A percentile compares a stretch with the other conserved stretches of the same genome.
Conservation (phyloP, 2,329 filamentous ascomycete species). For the Didymella pomorum region DNA sequence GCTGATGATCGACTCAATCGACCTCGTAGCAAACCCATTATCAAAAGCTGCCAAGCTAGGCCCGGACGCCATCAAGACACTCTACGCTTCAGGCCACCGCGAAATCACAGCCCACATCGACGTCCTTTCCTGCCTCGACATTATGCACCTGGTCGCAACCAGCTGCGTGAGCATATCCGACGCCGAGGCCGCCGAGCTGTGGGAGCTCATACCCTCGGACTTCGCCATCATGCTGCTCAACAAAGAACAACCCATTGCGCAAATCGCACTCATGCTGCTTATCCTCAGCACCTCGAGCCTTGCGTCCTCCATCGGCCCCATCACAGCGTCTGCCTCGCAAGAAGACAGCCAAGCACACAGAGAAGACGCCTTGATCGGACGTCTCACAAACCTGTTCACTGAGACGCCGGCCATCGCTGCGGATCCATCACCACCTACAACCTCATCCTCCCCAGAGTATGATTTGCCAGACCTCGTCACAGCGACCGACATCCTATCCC, state of each 20-base stretch:
- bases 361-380: conserved; percentile 64
- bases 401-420: conserved; percentile 56
- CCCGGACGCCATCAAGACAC: conserved; percentile 34
- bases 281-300: conserved; percentile 73
- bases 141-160: conserved; percentile 70
- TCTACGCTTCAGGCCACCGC: conserved; percentile 51
- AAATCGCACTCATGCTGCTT: conserved; percentile 70
- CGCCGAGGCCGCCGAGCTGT: conserved; percentile 63
- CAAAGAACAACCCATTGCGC: conserved; percentile 68
- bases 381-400: conserved; percentile 68
- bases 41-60: conserved; percentile 47
- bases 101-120: conserved; percentile 67
- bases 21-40: conserved; percentile 63
- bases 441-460: too few species aligned
- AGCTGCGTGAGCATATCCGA: conserved; percentile 60
- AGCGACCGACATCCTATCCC: conserved; percentile 53
- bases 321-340: conserved; percentile 58
- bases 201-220: conserved; percentile 71
- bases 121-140: conserved; percentile 67
- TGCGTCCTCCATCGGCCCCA: conserved; percentile 70
- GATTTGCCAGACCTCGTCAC: not conserved
- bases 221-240: conserved; percentile 73
- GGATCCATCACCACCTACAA: conserved; percentile 20
- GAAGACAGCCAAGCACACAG: conserved; percentile 44
- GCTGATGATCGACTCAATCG: conserved; percentile 55